Evolutionary conservation across 2,329 filamentous ascomycete species (phyloP), one percentile per base, ranked within the genome.

Genomic region (Ophiostoma sp.): DNA sequence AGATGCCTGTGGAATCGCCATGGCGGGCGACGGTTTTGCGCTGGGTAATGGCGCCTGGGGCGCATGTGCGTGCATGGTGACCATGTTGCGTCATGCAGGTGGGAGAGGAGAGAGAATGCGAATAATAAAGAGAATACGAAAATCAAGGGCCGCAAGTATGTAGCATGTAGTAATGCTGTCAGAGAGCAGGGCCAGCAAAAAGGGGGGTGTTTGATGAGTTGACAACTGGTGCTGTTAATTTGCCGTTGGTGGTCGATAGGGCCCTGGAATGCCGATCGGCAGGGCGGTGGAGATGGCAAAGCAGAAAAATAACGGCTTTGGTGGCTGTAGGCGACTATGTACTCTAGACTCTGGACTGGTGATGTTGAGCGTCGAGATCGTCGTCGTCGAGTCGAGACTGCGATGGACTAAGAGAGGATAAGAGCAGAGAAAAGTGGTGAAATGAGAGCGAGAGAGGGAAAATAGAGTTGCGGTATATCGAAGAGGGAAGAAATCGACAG

Each of bases 61-160:
- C 68, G 75, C 71, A 68, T 76, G 75, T 11, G 74, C 74, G 39
- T 75, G 75, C 27, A 75, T 67, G 23, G 74, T 75, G 68, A 74
- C 74, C 76, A 76, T 76, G 71, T 67, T 52, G 27, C n/a, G 52
- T 57, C 23, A 57, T 57, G 52, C 52, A 48, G 20, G 15, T 6
- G 15, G 2, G 6, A 39, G 10, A 1, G 20, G n/a, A 27, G n/a
- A 13, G 52, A n/a, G 1, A 10, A 23, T 57, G 52, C 8, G 52
- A 57, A 31, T 20, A 52, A 20, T 48, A 48, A 48, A 39, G 36
- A 39, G 41, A 44, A 44, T 44, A 48, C 44, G 44, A 48, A 48
- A 48, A 20, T 48, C 11, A 57, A 52, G 2, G 17, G 35, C 1
- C 62, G 15, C 27, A 31, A 20, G n/a, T 17, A 23, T n/a, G n/a